Conservation (phyloP, 2,329 filamentous ascomycete genomes). For the Cercospora berteroae region DNA sequence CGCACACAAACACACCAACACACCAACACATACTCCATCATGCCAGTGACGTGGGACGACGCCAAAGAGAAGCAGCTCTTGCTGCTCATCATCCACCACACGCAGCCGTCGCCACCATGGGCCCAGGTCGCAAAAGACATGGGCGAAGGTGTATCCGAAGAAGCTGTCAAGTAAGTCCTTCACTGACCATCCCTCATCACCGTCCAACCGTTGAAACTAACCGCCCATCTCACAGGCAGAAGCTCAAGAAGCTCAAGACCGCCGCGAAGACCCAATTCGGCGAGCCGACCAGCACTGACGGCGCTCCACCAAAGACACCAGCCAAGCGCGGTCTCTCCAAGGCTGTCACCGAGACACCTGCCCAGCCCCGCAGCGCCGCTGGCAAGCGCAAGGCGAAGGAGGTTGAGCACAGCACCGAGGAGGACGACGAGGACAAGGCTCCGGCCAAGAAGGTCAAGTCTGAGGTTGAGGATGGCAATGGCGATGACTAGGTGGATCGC, state of each 20-base stretch:
- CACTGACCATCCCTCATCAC: not conserved
- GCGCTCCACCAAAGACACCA: conserved; percentile 6
- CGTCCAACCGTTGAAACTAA: not conserved
- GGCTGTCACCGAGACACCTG: not conserved
- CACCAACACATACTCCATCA: not conserved
- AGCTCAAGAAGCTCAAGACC: conserved; percentile 6
- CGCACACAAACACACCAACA: not conserved
- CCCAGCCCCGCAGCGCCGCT: not conserved
- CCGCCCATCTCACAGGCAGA: conserved; percentile 1
- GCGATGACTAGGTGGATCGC: conserved; percentile 6
- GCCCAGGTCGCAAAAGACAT: conserved; percentile 11
- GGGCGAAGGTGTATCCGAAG: conserved; percentile 4
- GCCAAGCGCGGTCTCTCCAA: conserved; percentile 8
- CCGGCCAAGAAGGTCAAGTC: conserved; percentile 14
- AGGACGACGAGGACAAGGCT: conserved; percentile 4
- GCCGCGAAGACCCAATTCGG: conserved; percentile 7
- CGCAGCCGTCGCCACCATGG: conserved; percentile 20
- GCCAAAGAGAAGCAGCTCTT: conserved; percentile 17
- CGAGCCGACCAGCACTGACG: not conserved
- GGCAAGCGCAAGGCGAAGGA: conserved; percentile 10
- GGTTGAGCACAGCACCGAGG: not conserved
- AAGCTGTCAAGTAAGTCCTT: conserved; percentile 7
- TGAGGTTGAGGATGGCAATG: not conserved
- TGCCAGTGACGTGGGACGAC: conserved; percentile 18
- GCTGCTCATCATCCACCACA: conserved; percentile 15